These are phyloP conservation scores for Anethum foeniculum DNA, from an alignment of 140 eudicot genomes.

Conservation along the genomic window DNA sequence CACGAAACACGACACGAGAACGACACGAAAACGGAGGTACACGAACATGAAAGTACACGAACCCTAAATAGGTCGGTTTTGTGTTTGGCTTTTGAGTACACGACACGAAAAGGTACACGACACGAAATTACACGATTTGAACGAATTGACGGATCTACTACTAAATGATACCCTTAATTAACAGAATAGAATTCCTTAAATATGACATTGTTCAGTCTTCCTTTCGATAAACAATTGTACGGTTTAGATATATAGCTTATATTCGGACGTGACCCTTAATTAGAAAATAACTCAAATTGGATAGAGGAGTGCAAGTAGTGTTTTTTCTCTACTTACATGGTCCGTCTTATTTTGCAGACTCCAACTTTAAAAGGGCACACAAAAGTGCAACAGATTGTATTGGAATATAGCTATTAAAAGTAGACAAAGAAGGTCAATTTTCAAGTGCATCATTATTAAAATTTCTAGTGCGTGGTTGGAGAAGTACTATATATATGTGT, in stretches of 20 bases:
- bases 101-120: no score
- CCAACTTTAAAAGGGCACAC: neutral
- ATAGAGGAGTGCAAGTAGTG: neutral
- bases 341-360: neutral
- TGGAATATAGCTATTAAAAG: neutral
- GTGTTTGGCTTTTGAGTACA: no score
- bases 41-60: no score
- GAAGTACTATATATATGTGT: constrained; percentile 3
- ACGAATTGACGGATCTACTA: no score
- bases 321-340: neutral
- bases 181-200: no score
- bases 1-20: no score
- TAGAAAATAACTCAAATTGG: neutral
- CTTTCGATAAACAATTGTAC: neutral
- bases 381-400: neutral
- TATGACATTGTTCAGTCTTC: neutral
- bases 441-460: neutral
- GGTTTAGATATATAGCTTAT: neutral
- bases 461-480: neutral
- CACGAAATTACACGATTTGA: no score
- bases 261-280: neutral
- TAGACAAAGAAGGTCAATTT: neutral
- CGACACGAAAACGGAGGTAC: no score
- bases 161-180: neutral
- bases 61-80: no score